Percentiles rank a stretch among this genome's conserved stretches.
phyloP scores from a whole-genome alignment of 495 filamentous ascomycete genomes.

The Trichoderma erinaceum region DNA sequence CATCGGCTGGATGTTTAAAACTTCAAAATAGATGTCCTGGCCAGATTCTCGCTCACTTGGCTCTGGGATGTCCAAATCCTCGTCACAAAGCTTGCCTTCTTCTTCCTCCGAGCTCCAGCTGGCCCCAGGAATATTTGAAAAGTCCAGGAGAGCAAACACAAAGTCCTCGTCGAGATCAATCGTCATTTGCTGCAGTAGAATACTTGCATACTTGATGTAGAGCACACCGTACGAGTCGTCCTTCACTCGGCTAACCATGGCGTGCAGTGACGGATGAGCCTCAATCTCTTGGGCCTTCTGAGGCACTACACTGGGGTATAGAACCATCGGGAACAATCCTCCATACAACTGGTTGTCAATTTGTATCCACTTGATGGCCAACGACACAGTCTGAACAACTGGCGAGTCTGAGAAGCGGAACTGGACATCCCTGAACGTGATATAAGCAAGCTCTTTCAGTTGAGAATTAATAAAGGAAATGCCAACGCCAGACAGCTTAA shows the following conservation, averaged over 20 bases:
- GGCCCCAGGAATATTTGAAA: slow-evolving; percentile 90
- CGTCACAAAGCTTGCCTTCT: slow-evolving; percentile 77
- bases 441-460: slow-evolving; percentile 83
- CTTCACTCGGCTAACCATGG: slow-evolving; percentile 88
- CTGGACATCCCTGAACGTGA: slow-evolving; percentile 89
- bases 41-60: slow-evolving; percentile 74
- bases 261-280: slow-evolving; percentile 87
- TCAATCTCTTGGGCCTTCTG: slow-evolving; percentile 98
- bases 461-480: slow-evolving; percentile 91
- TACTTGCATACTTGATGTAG: slow-evolving; percentile 95
- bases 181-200: slow-evolving; percentile 96
- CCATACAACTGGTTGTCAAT: slow-evolving; percentile 99
- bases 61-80: slow-evolving; percentile 83
- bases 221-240: slow-evolving; percentile 97
- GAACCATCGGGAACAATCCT: slow-evolving; percentile 92
- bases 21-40: slow-evolving; percentile 95
- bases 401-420: slow-evolving; percentile 87
- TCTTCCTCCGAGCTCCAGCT: slow-evolving; percentile 71
- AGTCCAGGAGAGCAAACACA: slow-evolving; percentile 90
- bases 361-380: slow-evolving; percentile 95
- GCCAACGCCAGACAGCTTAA: slow-evolving; percentile 84
- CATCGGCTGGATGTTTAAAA: slow-evolving; percentile 95
- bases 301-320: slow-evolving; percentile 97
- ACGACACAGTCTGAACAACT: slow-evolving; percentile 82
- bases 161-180: slow-evolving; percentile 97